A percentile compares a stretch with the other conserved stretches of the same genome.
These are phyloP conservation scores for Tagetes erecta DNA, from an alignment of 129 eudicot genomes.

Conservation along the genomic window DNA sequence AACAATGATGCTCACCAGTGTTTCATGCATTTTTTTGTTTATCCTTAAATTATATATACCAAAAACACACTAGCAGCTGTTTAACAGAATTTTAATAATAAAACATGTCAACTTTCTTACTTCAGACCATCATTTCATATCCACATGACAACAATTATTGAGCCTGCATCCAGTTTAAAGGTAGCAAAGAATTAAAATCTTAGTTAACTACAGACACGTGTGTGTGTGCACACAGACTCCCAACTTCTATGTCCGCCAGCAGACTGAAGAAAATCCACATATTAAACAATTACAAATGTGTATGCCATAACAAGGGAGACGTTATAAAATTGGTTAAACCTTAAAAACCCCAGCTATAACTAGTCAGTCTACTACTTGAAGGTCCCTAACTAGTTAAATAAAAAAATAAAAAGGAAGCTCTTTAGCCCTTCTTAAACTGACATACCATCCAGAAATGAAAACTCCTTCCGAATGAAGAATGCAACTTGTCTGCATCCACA, in stretches of 20 bases:
- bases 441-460: conserved; percentile 48
- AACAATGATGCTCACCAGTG: background rate
- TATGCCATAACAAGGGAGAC: background rate
- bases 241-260: background rate
- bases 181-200: background rate
- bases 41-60: background rate
- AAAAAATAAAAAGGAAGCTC: background rate
- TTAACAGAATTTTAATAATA: background rate
- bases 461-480: conserved; percentile 30
- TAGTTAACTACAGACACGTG: background rate
- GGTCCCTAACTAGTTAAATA: conserved; percentile 9
- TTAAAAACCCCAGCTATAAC: conserved; percentile 8
- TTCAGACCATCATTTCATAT: background rate
- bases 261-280: background rate
- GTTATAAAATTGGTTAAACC: background rate
- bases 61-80: background rate
- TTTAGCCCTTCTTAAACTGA: conserved; percentile 29
- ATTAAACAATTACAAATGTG: background rate
- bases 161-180: background rate
- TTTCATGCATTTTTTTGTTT: background rate
- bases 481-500: conserved; percentile 36
- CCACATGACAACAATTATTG: background rate
- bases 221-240: background rate
- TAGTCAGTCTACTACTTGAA: conserved; percentile 9
- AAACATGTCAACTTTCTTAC: background rate